Evolutionary conservation across 2,329 filamentous ascomycete genomes (phyloP), one percentile per base, ranked within the genome.

Genomic region (Pseudopyricularia javanii): DNA sequence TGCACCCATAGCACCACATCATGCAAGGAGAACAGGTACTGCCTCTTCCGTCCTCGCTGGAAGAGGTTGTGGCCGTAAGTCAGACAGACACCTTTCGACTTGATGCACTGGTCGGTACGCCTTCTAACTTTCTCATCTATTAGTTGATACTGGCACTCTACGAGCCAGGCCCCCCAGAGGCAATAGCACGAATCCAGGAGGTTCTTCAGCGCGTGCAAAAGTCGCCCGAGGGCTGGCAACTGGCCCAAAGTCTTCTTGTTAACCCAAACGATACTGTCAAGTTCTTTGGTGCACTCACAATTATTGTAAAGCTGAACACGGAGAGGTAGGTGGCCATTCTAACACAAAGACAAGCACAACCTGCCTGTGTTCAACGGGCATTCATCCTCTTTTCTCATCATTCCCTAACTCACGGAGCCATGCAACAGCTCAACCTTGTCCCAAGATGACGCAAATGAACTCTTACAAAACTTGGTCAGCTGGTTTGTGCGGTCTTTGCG

Each of bases 281-380:
- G 58, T 97, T 97, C 69, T 95, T 95, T 64, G 93, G 89, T 14
- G 91, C 91, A 30, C 75, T 96, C 55, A 97, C 91, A 0, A 85
- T 96, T 59, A 94, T 89, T 50, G 82, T 97, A 60, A 98, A 97
- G 70, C 80, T 97, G 54, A 96, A 97, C 64, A 85, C 84, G n/a
- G 88, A 93, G 63, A 88, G 83, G 85, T 86, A 70, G 57, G 73
- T 61, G 5, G 12, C 55, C 50, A n/a, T 40, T 30, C 15, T n/a
- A n/a, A n/a, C n/a, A n/a, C n/a, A n/a, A n/a, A n/a, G 4, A 14
- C 11, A 2, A 24, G 12, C 22, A 20, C 40, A 3, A 26, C 12
- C 14, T 26, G 7, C 12, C 11, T 24, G 20, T 12, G 8, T 24
- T 14, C 7, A n/a, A n/a, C n/a, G 22, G 11, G 37, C 37, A 7